A percentile compares a stretch with the other conserved stretches of the same genome.
Evolutionary conservation across 495 filamentous ascomycete genomes (phyloP).

Genomic region (Podospora australis): DNA sequence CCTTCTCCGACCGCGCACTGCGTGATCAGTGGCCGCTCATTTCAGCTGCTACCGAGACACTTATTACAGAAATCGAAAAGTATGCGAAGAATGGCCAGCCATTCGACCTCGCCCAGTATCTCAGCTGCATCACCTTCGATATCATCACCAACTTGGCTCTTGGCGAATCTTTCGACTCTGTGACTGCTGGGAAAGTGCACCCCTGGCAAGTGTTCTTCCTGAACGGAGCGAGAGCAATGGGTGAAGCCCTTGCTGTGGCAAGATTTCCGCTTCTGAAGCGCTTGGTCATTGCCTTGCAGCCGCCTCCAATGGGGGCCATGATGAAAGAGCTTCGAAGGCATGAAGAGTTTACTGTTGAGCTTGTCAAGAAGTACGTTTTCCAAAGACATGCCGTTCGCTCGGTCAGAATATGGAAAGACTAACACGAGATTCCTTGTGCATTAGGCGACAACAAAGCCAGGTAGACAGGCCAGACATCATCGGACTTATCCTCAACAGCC

Average conservation of each 20-base stretch:
- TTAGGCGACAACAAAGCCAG: slow-evolving; percentile 9
- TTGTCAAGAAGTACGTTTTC: slow-evolving; percentile 20
- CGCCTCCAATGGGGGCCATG: slow-evolving; percentile 11
- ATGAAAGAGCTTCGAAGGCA: slow-evolving; percentile 11
- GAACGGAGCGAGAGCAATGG: slow-evolving; percentile 27
- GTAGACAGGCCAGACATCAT: slow-evolving; percentile 19
- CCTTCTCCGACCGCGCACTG: slow-evolving; percentile 33
- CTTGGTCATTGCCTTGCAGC: slow-evolving; percentile 6
- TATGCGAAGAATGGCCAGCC: slow-evolving; percentile 1
- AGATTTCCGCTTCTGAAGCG: slow-evolving; percentile 2
- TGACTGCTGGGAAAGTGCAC: slow-evolving; percentile 37
- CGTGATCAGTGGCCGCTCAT: slow-evolving; percentile 41
- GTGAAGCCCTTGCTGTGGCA: slow-evolving; percentile 2
- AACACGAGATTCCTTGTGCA: background rate
- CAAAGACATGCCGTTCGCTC: background rate
- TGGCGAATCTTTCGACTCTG: slow-evolving; percentile 44
- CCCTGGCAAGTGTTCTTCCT: slow-evolving; percentile 42
- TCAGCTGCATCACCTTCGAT: slow-evolving; percentile 36
- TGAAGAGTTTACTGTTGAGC: slow-evolving; percentile 12
- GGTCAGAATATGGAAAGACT: background rate
- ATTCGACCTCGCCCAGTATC: slow-evolving; percentile 10
- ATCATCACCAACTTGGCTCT: slow-evolving; percentile 44
- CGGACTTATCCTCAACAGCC: slow-evolving; percentile 13
- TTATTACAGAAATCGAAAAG: slow-evolving; percentile 29
- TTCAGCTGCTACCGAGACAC: slow-evolving; percentile 26